These are phyloP conservation scores for Batrachochytrium dendrobatidis DNA, from an alignment of 371 early-diverging fungal species.

Conservation along the genomic window DNA sequence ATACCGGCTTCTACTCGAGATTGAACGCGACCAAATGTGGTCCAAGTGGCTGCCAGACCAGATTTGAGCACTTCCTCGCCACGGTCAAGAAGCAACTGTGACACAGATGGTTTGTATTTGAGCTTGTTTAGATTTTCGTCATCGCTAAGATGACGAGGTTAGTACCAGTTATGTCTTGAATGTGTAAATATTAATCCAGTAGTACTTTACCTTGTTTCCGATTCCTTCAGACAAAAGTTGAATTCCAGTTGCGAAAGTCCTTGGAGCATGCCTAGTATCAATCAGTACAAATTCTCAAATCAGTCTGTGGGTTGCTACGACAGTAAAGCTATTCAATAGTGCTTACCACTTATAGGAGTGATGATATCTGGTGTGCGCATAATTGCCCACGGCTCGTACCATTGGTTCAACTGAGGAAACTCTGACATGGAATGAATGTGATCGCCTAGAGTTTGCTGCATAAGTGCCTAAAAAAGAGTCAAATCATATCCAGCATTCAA, in stretches of 20 bases:
- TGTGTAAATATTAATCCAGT: too few species aligned
- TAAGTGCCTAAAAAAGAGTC: neutral
- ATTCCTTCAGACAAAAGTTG: neutral
- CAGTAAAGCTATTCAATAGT: neutral
- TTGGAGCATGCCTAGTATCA: neutral
- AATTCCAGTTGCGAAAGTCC: slow-evolving; percentile 5
- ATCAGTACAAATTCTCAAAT: neutral
- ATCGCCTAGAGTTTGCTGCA: slow-evolving; percentile 9
- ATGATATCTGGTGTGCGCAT: neutral
- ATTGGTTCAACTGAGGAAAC: neutral
- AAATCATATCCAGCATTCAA: too few species aligned
- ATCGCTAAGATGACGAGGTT: too few species aligned
- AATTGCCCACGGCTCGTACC: slow-evolving; percentile 1
- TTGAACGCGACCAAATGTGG: neutral
- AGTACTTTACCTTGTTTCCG: neutral
- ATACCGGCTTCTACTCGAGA: neutral
- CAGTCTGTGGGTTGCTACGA: neutral
- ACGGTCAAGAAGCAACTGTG: neutral
- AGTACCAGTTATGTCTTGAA: too few species aligned
- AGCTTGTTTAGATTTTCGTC: too few species aligned
- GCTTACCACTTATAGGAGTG: neutral
- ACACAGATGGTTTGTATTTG: neutral
- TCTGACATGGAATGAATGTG: neutral
- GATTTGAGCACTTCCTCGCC: neutral
- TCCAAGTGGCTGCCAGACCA: neutral